Percentiles rank a stretch among this genome's conserved stretches.
These are phyloP conservation scores for Xerocomellus intermedius DNA, from an alignment of 768 basidiomycete genomes.

Conservation along the genomic window DNA sequence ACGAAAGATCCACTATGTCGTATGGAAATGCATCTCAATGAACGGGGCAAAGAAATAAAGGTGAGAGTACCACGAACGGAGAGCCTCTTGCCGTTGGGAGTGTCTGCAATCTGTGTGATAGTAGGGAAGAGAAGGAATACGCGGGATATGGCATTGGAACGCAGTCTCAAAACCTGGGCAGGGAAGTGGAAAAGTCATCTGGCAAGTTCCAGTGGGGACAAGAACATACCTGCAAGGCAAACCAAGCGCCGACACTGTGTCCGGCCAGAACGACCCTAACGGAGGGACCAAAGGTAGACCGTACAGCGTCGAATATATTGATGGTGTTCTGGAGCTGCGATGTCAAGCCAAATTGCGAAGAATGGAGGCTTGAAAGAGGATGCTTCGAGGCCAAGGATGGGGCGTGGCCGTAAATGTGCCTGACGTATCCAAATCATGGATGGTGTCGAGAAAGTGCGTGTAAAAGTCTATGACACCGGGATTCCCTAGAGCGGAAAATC, in stretches of 20 bases:
- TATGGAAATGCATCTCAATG: background rate
- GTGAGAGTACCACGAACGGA: constrained; percentile 43
- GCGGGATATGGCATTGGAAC: constrained; percentile 37
- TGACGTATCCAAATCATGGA: constrained; percentile 39
- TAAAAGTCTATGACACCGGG: constrained; percentile 70
- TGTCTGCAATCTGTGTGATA: constrained; percentile 56
- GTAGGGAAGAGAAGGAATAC: constrained; percentile 72
- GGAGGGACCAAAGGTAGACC: constrained; percentile 28
- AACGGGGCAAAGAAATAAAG: background rate
- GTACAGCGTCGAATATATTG: constrained; percentile 50
- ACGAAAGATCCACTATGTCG: constrained; percentile 45
- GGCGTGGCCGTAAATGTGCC: constrained; percentile 55
- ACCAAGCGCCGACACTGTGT: constrained; percentile 76
- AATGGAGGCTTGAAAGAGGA: constrained; percentile 5
- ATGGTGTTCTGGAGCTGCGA: constrained; percentile 56
- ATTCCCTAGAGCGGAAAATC: constrained; percentile 37
- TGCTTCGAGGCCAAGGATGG: constrained; percentile 30
- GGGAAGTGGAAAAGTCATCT: background rate
- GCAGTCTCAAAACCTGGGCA: constrained; percentile 50
- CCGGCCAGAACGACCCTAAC: constrained; percentile 50
- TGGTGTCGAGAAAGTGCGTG: constrained; percentile 54
- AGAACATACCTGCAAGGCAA: constrained; percentile 52
- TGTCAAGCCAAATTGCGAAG: constrained; percentile 36
- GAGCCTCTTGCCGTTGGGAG: constrained; percentile 61
- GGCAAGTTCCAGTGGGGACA: background rate